Evolutionary conservation across 192 early-diverging fungal species (phyloP), one percentile per base, ranked within the genome.

Genomic region (Haplosporangium gracile): DNA sequence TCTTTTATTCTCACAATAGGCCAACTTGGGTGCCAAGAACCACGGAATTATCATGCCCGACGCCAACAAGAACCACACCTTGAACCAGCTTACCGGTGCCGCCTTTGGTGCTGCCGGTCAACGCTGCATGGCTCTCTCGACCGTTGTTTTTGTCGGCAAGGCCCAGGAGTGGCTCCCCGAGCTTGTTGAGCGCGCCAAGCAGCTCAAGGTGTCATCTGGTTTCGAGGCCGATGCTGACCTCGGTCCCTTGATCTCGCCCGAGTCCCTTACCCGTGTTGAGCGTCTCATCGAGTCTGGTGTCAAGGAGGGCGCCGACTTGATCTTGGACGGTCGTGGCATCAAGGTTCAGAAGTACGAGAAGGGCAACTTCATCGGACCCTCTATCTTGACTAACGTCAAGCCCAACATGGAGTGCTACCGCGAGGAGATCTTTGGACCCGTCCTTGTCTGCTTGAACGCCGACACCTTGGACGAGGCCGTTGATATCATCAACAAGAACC

Each of bases 31-130:
- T 32, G 97, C 97, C 83, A 99, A 99, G 93, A 99, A 99, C 93
- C 98, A 99, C 88, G 98, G 97, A 45, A 95, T 99, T 10, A 93
- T 99, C 70, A 88, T 99, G 90, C 94, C 96, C 20, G 98, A 99
- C 78, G 97, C 97, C 72, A 96, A 97, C 92, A 97, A 96, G 91
- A 97, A 99, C 90, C 93, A 96, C 78, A 94, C 98, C n/a, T 91
- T 99, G 57, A 98, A 98, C 88, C 92, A 93, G 77, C 93, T 99
- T 55, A 91, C 94, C 40, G 97, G 98, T 26, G 97, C 98, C 42
- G 97, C 98, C 34, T 99, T 99, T 84, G 98, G 98, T 74, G 97
- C 97, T n/a, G 97, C 97, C 40, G 98, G 98, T 57, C 97, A 98
- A 90, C 95, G 98, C 20, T 99, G 98, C 90, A 99, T 99, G 98